Percentiles rank a stretch among this genome's conserved stretches.
phyloP scores from a whole-genome alignment of 495 filamentous ascomycete genomes.

The Elasticomyces elasticus region DNA sequence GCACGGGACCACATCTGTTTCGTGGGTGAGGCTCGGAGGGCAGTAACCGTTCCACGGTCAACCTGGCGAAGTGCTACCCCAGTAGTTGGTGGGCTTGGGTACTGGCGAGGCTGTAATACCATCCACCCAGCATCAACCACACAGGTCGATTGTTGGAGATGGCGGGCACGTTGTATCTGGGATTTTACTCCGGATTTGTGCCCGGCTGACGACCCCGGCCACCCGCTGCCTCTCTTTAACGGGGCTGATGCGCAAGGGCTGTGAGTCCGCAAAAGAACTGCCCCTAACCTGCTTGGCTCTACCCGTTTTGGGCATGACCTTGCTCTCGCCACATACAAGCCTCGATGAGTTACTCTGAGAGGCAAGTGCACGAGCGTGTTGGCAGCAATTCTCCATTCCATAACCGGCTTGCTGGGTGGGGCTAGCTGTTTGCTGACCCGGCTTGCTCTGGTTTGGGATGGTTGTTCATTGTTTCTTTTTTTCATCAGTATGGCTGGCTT shows the following conservation, averaged over 20 bases:
- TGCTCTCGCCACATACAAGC: background rate
- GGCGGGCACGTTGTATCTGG: background rate
- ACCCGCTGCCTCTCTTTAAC: background rate
- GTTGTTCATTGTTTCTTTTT: background rate
- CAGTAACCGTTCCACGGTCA: background rate
- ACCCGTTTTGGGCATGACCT: too few species aligned
- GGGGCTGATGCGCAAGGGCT: background rate
- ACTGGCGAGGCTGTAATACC: background rate
- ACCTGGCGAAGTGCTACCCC: background rate
- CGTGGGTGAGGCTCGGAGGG: background rate
- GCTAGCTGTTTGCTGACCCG: background rate
- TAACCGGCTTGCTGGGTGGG: background rate
- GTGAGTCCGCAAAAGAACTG: background rate
- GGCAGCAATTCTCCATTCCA: background rate
- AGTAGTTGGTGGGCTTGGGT: background rate
- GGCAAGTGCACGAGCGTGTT: background rate
- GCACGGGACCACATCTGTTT: background rate
- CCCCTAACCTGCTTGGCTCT: background rate
- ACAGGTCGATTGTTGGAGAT: background rate
- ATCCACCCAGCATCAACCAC: background rate
- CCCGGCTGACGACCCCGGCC: background rate
- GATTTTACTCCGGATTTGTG: background rate
- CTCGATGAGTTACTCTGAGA: background rate
- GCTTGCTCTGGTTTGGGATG: background rate
- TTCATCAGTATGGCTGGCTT: background rate